phyloP scores from a whole-genome alignment of 176 grass and related monocot species.

The Bolboschoenus planiculmis region DNA sequence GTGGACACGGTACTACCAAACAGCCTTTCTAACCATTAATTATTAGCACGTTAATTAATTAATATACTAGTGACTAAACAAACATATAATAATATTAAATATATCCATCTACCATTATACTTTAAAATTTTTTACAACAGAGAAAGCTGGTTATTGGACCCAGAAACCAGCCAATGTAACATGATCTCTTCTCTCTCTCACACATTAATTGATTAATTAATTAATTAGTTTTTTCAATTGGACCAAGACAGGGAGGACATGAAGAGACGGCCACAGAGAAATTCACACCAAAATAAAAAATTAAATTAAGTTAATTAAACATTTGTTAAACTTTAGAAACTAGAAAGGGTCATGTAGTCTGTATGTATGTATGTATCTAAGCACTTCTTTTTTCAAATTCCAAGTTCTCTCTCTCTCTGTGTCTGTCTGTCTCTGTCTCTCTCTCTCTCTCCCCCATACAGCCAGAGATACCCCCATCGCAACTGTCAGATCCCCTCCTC shows the following conservation, averaged over 20 bases:
- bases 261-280: neutral
- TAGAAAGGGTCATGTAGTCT: constrained; percentile 39
- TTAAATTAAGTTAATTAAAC: neutral
- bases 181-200: neutral
- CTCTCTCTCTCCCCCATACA: constrained; percentile 38
- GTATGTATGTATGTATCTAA: constrained; percentile 61
- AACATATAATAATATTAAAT: neutral
- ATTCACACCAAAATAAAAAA: neutral
- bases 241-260: neutral
- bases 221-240: neutral
- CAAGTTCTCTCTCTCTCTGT: constrained; percentile 35
- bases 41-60: neutral
- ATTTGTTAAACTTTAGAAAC: constrained; percentile 7
- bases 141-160: neutral
- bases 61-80: neutral
- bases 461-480: neutral
- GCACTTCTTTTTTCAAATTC: constrained; percentile 27
- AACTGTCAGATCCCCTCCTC: constrained; percentile 5
- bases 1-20: neutral
- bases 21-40: neutral
- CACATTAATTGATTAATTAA: too few species aligned
- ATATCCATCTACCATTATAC: neutral
- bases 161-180: neutral
- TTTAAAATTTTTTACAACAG: neutral
- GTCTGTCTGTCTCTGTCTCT: too few species aligned